Evolutionary conservation across 176 grass and related monocot species (phyloP).

Genomic region (Areca catechu): DNA sequence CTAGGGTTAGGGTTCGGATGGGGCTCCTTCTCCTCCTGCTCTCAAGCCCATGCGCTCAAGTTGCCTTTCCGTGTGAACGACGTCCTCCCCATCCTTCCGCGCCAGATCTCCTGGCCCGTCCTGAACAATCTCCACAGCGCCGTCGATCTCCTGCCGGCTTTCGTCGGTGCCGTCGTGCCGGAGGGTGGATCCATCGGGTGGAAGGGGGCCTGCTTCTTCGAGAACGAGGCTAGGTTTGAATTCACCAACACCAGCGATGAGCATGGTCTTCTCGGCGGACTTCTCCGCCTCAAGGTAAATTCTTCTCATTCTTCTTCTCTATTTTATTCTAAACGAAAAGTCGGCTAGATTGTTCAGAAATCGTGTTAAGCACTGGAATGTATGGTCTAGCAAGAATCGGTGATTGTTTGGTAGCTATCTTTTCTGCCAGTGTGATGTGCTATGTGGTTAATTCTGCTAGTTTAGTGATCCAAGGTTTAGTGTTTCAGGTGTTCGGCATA

Average conservation of each 20-base stretch:
- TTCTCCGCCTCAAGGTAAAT: constrained; percentile 63
- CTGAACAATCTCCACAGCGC: constrained; percentile 83
- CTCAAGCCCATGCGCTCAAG: constrained; percentile 6
- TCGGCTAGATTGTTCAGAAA: no score
- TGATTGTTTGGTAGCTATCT: no score
- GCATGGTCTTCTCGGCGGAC: constrained; percentile 26
- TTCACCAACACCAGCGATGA: constrained; percentile 54
- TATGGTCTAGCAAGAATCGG: no score
- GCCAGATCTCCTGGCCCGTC: constrained; percentile 81
- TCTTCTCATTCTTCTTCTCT: not conserved
- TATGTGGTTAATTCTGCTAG: no score
- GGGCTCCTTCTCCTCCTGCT: not conserved
- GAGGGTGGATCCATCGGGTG: constrained; percentile 30
- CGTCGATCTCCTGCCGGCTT: constrained; percentile 79
- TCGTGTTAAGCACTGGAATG: no score
- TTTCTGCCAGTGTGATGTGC: no score
- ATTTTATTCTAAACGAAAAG: no score
- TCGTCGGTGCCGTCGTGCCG: constrained; percentile 56
- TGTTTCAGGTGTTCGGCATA: no score
- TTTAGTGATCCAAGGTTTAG: no score
- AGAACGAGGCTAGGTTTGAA: constrained; percentile 63
- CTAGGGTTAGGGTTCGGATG: no score
- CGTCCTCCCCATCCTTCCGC: constrained; percentile 76
- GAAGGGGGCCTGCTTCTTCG: constrained; percentile 70
- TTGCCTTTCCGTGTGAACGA: constrained; percentile 67